Base-by-base conservation (phyloP, 2,329 filamentous ascomycete species). In the Diplocarpon rosae region DNA sequence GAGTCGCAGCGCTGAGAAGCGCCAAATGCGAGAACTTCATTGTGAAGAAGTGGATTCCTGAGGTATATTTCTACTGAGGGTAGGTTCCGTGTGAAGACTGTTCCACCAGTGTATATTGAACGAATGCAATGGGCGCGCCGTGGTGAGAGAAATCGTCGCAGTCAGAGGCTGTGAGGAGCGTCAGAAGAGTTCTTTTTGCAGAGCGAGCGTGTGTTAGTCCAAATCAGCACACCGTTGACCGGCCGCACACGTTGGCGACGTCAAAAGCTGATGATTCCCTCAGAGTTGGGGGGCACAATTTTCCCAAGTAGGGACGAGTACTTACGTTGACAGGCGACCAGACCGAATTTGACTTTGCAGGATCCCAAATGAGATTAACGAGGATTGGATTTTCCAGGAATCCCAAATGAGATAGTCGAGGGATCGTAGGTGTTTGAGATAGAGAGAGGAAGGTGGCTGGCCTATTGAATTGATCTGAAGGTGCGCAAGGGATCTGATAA, bases 1-100 rank as follows among this genome's bases (percentile, higher is more conserved):
- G 65, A 36, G 65, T 66, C 49, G 70, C 71, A 27, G 56, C 58
- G 49, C 57, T 46, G 9, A 62, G 41, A 24, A 62, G 48, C 42
- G 56, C 56, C 37, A 60, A 37, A 36, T 34, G 31, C 39, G 49
- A 46, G 45, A 60, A 52, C 58, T 61, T 63, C 60, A 63, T 63
- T 52, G 55, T 60, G 55, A 58, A 58, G 54, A 56, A 58, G 52
- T 35, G 49, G 31, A 59, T 54, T 55, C 55, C 45, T 57, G 56
- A 48, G 48, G 40, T 50, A 58, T 51, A 41, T 40, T 52, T 51
- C 41, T 36, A 50, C 47, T 51, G 47, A 48, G 42, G 54, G 48
- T 43, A 50, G 46, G 46, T 24, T n/a, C n/a, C n/a, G n/a, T n/a
- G n/a, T n/a, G n/a, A n/a, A n/a, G n/a, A n/a, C 34, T 14, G 28